These are phyloP conservation scores for Cairneyella variabilis DNA, from an alignment of 495 filamentous ascomycete genomes.

Conservation along the genomic window DNA sequence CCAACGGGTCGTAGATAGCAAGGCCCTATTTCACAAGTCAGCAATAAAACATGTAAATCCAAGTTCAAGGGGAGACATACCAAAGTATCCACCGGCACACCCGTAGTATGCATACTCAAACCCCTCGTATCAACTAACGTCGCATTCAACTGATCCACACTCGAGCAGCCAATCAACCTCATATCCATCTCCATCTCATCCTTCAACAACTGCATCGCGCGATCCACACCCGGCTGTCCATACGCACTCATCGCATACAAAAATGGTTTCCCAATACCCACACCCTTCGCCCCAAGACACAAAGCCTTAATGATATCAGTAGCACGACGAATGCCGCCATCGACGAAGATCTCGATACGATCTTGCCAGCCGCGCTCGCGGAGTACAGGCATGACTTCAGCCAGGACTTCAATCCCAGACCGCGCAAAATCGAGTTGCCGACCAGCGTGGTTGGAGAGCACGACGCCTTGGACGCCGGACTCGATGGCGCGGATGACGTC, in stretches of 20 bases:
- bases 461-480: slow-evolving; percentile 81
- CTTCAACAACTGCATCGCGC: slow-evolving; percentile 91
- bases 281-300: slow-evolving; percentile 87
- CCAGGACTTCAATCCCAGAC: slow-evolving; percentile 88
- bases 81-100: slow-evolving; percentile 65
- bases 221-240: slow-evolving; percentile 79
- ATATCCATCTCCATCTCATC: slow-evolving; percentile 99
- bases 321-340: slow-evolving; percentile 84
- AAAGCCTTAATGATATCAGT: slow-evolving; percentile 97
- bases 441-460: slow-evolving; percentile 95
- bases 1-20: slow-evolving; percentile 61
- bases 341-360: slow-evolving; percentile 84
- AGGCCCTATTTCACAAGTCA: slow-evolving; percentile 22
- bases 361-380: slow-evolving; percentile 77
- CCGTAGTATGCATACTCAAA: slow-evolving; percentile 63
- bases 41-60: neutral
- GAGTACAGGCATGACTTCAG: slow-evolving; percentile 94
- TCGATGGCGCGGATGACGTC: slow-evolving; percentile 87
- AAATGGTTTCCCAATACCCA: slow-evolving; percentile 93
- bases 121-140: slow-evolving; percentile 74
- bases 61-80: slow-evolving; percentile 24
- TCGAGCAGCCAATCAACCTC: slow-evolving; percentile 79
- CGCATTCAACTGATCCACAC: slow-evolving; percentile 72
- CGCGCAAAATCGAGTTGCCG: slow-evolving; percentile 93
- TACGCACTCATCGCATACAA: slow-evolving; percentile 95